phyloP scores from a whole-genome alignment of 345 rosid species.

The Gossypium stocksii region DNA sequence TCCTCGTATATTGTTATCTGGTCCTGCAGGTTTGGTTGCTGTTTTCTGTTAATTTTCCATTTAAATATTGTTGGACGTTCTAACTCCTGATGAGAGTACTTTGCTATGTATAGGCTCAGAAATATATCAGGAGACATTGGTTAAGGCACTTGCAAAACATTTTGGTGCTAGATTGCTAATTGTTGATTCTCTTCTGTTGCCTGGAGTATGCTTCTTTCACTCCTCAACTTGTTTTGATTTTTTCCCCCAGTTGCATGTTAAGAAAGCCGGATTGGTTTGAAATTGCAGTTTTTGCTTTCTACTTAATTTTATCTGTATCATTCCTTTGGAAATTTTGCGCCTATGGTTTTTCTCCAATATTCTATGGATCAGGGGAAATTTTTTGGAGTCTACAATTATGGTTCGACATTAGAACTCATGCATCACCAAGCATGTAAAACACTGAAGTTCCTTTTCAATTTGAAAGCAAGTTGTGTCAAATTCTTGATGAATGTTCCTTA shows the following conservation, averaged over 20 bases:
- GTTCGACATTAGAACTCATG: not conserved
- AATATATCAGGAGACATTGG: conserved; percentile 90
- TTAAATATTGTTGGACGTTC: conserved; percentile 3
- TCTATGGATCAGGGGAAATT: not conserved
- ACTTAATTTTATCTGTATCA: not conserved
- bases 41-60: not conserved
- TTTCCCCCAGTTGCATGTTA: not conserved
- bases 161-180: conserved; percentile 74
- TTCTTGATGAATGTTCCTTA: not conserved
- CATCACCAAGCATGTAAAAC: not conserved
- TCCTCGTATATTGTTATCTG: conserved; percentile 88
- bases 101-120: conserved; percentile 62
- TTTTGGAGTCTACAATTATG: not conserved
- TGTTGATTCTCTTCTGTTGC: conserved; percentile 77
- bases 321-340: not conserved
- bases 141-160: conserved; percentile 85
- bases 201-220: conserved; percentile 68
- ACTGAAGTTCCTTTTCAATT: not conserved
- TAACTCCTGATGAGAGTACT: not conserved
- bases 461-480: not conserved
- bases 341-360: not conserved
- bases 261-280: not conserved
- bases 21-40: conserved; percentile 73
- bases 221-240: not conserved
- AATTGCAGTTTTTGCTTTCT: not conserved